A percentile compares a stretch with the other conserved stretches of the same genome.
These are phyloP conservation scores for Ophiostoma sp. DNA, from an alignment of 2,329 filamentous ascomycete species.

Conservation along the genomic window DNA sequence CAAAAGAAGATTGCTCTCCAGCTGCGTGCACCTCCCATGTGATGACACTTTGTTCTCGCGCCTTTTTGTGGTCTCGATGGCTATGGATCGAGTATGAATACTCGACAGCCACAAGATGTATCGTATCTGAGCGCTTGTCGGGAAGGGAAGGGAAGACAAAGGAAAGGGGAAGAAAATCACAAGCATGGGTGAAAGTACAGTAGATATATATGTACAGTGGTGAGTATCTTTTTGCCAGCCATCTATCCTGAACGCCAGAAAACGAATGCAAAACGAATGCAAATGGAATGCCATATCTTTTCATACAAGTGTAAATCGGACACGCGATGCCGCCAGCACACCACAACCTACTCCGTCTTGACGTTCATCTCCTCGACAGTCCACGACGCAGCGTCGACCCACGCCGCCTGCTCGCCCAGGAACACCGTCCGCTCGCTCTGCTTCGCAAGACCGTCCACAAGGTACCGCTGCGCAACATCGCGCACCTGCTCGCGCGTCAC, in stretches of 20 bases:
- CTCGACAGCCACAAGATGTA: constrained; percentile 51
- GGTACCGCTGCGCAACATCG: constrained; percentile 72
- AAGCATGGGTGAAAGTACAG: not conserved
- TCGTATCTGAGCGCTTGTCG: constrained; percentile 55
- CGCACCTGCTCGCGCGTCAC: constrained; percentile 76
- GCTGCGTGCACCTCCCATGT: constrained; percentile 7
- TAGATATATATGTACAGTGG: constrained; percentile 17
- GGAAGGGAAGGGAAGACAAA: not conserved
- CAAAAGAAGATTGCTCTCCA: not conserved
- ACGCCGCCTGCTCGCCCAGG: constrained; percentile 76
- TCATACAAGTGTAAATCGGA: not conserved
- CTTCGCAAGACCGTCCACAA: constrained; percentile 62
- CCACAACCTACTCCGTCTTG: constrained; percentile 36
- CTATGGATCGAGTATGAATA: constrained; percentile 37
- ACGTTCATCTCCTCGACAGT: constrained; percentile 69
- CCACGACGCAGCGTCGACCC: constrained; percentile 69
- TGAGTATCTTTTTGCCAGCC: constrained; percentile 16
- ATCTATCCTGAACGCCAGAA: constrained; percentile 20
- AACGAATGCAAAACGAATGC: not conserved
- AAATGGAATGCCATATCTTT: not conserved
- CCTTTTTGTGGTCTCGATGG: constrained; percentile 54
- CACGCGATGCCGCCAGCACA: not conserved
- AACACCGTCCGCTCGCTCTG: constrained; percentile 62
- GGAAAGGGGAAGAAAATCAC: not conserved
- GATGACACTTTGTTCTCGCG: constrained; percentile 49